A percentile compares a stretch with the other conserved stretches of the same genome.
Conservation (phyloP, 345 rosid species). For the Geranium brycei region DNA sequence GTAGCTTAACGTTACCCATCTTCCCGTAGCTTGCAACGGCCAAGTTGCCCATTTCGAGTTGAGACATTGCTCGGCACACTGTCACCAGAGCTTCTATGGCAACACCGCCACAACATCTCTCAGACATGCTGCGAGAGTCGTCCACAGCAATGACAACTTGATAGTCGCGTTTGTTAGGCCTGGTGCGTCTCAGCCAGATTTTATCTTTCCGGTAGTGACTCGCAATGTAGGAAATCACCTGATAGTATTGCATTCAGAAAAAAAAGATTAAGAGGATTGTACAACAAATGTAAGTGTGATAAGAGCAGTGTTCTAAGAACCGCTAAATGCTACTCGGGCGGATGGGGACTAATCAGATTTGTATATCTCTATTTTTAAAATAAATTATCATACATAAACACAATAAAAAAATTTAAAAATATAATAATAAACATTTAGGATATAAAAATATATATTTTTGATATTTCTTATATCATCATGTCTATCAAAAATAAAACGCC, state of each 20-base stretch:
- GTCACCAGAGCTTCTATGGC: constrained; percentile 91
- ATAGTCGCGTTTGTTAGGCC: constrained; percentile 93
- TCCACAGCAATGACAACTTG: constrained; percentile 88
- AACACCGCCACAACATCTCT: constrained; percentile 68
- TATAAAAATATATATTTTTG: too few species aligned
- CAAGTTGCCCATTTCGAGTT: constrained; percentile 82
- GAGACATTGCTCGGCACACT: constrained; percentile 86
- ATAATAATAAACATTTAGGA: too few species aligned
- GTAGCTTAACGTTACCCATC: constrained; percentile 63
- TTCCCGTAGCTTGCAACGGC: constrained; percentile 87
- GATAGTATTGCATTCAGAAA: background rate
- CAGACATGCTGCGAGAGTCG: constrained; percentile 90
- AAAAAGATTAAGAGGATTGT: background rate
- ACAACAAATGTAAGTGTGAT: too few species aligned
- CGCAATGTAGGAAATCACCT: constrained; percentile 90
- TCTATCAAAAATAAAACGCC: too few species aligned
- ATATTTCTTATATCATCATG: too few species aligned
- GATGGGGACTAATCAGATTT: too few species aligned
- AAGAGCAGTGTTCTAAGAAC: too few species aligned
- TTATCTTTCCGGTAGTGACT: constrained; percentile 90
- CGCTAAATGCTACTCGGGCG: too few species aligned
- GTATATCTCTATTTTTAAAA: too few species aligned
- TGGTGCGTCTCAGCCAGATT: constrained; percentile 89
- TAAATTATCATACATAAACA: too few species aligned
- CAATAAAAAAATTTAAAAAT: too few species aligned